Evolutionary conservation across 2,329 filamentous ascomycete genomes (phyloP).

Genomic region (Aspergillus jensenii): DNA sequence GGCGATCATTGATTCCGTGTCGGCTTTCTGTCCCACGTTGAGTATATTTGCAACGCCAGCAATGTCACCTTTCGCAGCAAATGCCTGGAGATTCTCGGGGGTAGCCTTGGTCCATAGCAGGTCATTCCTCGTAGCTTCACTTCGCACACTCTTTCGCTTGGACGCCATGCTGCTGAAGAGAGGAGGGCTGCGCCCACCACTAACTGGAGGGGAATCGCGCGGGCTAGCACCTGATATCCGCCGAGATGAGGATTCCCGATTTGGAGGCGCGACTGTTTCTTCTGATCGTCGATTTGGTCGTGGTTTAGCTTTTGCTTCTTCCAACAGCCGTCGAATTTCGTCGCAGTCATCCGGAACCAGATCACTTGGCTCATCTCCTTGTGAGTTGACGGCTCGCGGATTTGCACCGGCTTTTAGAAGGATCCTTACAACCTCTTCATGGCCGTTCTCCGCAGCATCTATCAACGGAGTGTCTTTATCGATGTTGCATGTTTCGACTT

Average conservation of each 20-base stretch:
- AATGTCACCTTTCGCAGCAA: conserved; percentile 51
- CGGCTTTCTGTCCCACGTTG: conserved; percentile 57
- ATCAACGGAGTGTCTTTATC: conserved; percentile 91
- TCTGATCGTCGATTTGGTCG: conserved; percentile 46
- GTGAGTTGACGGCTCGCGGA: conserved; percentile 85
- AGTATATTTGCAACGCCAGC: conserved; percentile 51
- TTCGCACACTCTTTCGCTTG: conserved; percentile 48
- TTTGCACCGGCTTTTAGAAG: conserved; percentile 86
- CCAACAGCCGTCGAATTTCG: conserved; percentile 70
- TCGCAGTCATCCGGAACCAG: conserved; percentile 77
- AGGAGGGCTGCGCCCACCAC: conserved; percentile 42
- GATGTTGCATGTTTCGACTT: conserved; percentile 73
- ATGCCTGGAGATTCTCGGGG: conserved; percentile 48
- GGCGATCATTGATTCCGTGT: conserved; percentile 84
- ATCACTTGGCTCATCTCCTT: conserved; percentile 88
- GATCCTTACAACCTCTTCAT: conserved; percentile 82
- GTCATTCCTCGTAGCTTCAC: conserved; percentile 51
- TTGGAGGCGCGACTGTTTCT: conserved; percentile 37
- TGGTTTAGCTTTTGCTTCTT: conserved; percentile 62
- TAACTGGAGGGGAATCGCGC: conserved; percentile 44
- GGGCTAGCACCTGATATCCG: conserved; percentile 47
- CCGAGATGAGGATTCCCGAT: conserved; percentile 41
- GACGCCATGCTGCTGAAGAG: conserved; percentile 29
- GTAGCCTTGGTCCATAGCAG: conserved; percentile 53
- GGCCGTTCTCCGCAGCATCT: conserved; percentile 94